Percentiles rank a stretch among this genome's conserved stretches.
phyloP scores from a whole-genome alignment of 1,139 yeast species.

The Diutina pseudorugosa region DNA sequence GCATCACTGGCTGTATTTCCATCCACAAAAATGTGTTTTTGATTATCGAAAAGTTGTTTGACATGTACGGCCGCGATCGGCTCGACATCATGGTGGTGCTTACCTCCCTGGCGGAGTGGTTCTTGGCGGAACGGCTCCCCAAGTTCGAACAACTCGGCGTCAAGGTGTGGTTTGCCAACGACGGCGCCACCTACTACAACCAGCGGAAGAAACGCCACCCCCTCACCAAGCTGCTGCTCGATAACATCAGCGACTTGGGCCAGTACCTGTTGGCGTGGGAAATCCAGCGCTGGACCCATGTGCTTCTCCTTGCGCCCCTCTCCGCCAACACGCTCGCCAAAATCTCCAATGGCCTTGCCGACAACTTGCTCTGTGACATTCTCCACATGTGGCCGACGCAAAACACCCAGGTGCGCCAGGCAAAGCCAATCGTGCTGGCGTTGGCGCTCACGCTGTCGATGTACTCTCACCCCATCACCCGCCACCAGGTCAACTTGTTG shows the following conservation, averaged over 20 bases:
- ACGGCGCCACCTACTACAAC: constrained; percentile 13
- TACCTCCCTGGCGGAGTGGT: constrained; percentile 18
- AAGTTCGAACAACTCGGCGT: constrained; percentile 17
- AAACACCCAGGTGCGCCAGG: constrained; percentile 5
- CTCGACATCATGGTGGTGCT: constrained; percentile 18
- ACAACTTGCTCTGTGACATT: constrained; percentile 17
- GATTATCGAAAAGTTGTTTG: constrained; percentile 18
- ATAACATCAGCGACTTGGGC: constrained; percentile 6
- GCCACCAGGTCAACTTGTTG: constrained; percentile 13
- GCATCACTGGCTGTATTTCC: constrained; percentile 19
- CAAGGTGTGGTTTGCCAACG: constrained; percentile 19
- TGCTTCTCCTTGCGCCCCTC: constrained; percentile 20
- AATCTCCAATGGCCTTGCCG: constrained; percentile 17
- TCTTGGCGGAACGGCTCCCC: constrained; percentile 15
- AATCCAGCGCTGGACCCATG: constrained; percentile 20
- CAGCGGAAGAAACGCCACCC: constrained; percentile 7
- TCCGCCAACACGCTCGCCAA: constrained; percentile 21
- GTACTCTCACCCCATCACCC: constrained; percentile 22
- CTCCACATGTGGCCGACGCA: constrained; percentile 18
- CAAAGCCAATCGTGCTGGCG: constrained; percentile 19
- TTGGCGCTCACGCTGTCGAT: constrained; percentile 18
- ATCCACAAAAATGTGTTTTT: constrained; percentile 15
- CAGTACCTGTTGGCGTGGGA: constrained; percentile 14
- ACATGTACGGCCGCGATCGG: constrained; percentile 14
- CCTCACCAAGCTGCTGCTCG: constrained; percentile 3